Evolutionary conservation across 495 filamentous ascomycete species (phyloP).

Genomic region (Penicillium soppii): DNA sequence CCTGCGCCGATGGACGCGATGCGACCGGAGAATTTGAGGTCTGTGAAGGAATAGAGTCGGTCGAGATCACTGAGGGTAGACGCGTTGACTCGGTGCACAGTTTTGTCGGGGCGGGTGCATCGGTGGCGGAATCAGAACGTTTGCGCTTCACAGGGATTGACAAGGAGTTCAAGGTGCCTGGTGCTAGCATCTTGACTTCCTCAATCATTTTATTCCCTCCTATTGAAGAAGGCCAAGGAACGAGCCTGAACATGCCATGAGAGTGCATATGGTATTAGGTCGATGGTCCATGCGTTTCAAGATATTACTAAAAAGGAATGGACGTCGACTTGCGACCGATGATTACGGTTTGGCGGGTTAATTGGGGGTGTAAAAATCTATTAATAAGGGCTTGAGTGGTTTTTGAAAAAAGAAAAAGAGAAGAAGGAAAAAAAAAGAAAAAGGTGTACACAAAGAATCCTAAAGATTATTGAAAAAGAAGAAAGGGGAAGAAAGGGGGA

Average conservation of each 20-base stretch:
- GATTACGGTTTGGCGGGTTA: too few species aligned
- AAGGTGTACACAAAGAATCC: constrained; percentile 4
- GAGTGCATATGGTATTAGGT: constrained; percentile 25
- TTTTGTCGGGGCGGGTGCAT: constrained; percentile 36
- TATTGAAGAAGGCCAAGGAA: constrained; percentile 56
- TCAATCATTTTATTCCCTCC: constrained; percentile 55
- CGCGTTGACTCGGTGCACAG: constrained; percentile 23
- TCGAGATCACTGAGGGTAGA: constrained; percentile 1
- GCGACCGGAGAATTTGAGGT: constrained; percentile 12
- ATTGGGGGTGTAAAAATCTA: constrained; percentile 25
- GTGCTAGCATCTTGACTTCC: constrained; percentile 45
- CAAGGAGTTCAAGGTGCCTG: constrained; percentile 33
- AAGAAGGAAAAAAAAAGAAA: constrained; percentile 5
- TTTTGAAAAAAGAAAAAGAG: too few species aligned
- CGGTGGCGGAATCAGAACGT: constrained; percentile 40
- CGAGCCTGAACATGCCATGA: constrained; percentile 60
- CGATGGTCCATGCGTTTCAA: constrained; percentile 31
- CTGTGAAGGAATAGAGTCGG: constrained; percentile 5
- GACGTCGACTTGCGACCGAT: constrained; percentile 18
- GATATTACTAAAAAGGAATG: constrained; percentile 21
- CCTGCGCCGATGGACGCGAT: constrained; percentile 18
- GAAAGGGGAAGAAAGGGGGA: constrained; percentile 3
- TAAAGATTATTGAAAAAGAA: constrained; percentile 3
- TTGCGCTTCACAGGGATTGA: constrained; percentile 57
- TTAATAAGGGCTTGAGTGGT: too few species aligned